Evolutionary conservation across 495 filamentous ascomycete genomes (phyloP).

Genomic region (Talaromyces wortmannii): DNA sequence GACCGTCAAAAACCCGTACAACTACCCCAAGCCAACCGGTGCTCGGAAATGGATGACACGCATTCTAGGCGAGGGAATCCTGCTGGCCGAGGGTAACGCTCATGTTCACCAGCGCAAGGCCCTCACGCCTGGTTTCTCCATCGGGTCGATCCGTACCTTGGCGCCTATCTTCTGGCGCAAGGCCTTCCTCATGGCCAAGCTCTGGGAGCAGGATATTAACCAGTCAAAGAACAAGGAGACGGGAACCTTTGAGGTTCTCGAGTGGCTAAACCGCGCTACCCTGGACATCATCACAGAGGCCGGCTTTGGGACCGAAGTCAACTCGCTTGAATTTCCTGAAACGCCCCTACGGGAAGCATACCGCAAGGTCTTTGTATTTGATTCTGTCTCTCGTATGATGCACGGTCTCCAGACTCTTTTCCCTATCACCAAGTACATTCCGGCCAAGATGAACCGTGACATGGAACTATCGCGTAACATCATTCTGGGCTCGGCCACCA

Average conservation of each 20-base stretch:
- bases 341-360: conserved; percentile 37
- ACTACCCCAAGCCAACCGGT: conserved; percentile 42
- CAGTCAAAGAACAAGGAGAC: conserved; percentile 12
- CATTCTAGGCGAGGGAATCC: conserved; percentile 39
- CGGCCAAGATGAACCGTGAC: conserved; percentile 37
- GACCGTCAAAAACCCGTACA: conserved; percentile 45
- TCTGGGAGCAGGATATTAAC: conserved; percentile 31
- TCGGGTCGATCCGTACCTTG: conserved; percentile 34
- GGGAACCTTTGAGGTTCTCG: conserved; percentile 31
- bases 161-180: conserved; percentile 45
- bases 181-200: conserved; percentile 31
- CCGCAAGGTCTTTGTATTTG: conserved; percentile 36
- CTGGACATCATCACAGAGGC: conserved; percentile 47
- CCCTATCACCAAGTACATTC: conserved; percentile 31
- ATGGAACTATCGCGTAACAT: conserved; percentile 30
- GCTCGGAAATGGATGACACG: conserved; percentile 44
- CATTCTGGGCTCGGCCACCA: conserved; percentile 25
- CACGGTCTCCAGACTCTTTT: conserved; percentile 39
- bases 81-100: conserved; percentile 38
- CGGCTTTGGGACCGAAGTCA: conserved; percentile 40
- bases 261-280: conserved; percentile 41
- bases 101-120: conserved; percentile 40
- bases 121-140: conserved; percentile 38
- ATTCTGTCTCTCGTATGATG: conserved; percentile 25
- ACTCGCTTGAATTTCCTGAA: conserved; percentile 31